Percentiles rank a stretch among this genome's conserved stretches.
Evolutionary conservation across 805 yeast species (phyloP).

Genomic region (Ogataea paraovalis): DNA sequence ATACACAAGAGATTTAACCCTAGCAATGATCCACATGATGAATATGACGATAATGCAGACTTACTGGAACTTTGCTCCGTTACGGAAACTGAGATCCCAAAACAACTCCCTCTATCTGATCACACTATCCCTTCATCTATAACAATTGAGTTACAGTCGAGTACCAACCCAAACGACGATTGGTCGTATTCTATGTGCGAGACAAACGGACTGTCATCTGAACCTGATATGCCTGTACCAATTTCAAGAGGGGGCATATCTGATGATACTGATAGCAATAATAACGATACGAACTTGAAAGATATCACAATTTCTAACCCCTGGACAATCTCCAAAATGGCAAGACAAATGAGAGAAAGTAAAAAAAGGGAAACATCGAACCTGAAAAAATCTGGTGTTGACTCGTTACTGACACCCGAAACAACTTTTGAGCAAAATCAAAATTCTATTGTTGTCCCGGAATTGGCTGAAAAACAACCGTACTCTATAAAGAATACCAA

Average conservation of each 20-base stretch:
- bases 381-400: background rate
- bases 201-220: background rate
- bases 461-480: background rate
- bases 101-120: background rate
- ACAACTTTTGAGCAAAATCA: background rate
- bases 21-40: background rate
- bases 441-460: background rate
- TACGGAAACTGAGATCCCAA: background rate
- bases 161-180: background rate
- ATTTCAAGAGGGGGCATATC: background rate
- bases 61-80: background rate
- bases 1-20: background rate
- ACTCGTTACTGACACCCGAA: constrained; percentile 4
- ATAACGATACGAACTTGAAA: background rate
- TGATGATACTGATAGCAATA: no score
- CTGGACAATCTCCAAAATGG: constrained; percentile 17
- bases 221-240: background rate
- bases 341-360: constrained; percentile 1
- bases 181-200: constrained; percentile 16
- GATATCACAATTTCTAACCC: constrained; percentile 21
- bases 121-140: background rate
- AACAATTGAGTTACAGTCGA: no score
- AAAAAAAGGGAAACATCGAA: background rate
- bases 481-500: background rate
- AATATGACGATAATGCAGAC: background rate